These are phyloP conservation scores for Scytalidium sp. DNA, from an alignment of 2,329 filamentous ascomycete genomes.

Conservation along the genomic window DNA sequence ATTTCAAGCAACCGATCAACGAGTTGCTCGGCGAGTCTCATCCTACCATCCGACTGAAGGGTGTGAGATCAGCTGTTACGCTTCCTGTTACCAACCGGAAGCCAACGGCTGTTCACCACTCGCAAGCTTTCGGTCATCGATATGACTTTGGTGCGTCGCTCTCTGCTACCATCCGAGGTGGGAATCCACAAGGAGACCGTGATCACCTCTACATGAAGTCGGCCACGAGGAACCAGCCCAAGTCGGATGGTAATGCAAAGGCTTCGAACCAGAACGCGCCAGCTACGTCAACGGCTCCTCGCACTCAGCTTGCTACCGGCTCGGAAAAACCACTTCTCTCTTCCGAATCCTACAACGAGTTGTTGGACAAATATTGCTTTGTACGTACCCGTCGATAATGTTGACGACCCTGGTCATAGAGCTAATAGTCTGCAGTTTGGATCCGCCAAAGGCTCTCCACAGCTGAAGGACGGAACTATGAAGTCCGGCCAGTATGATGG, in stretches of 20 bases:
- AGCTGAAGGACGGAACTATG: slow-evolving; percentile 46
- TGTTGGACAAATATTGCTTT: slow-evolving; percentile 99
- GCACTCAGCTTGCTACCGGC: slow-evolving; percentile 49
- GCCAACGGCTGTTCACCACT: slow-evolving; percentile 50
- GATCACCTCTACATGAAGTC: slow-evolving; percentile 49
- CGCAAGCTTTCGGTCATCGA: slow-evolving; percentile 81
- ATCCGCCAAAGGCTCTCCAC: slow-evolving; percentile 53
- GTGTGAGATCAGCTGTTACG: slow-evolving; percentile 57
- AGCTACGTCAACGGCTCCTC: slow-evolving; percentile 27
- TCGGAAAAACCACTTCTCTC: slow-evolving; percentile 68
- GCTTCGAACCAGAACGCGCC: slow-evolving; percentile 22
- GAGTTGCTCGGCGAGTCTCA: slow-evolving; percentile 61
- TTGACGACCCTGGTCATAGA: slow-evolving; percentile 20
- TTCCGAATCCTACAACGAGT: slow-evolving; percentile 90
- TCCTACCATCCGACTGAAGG: slow-evolving; percentile 65
- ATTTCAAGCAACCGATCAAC: slow-evolving; percentile 57
- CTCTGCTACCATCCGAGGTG: slow-evolving; percentile 73
- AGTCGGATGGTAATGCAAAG: slow-evolving; percentile 16
- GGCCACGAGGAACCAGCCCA: slow-evolving; percentile 13
- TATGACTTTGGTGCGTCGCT: slow-evolving; percentile 97
- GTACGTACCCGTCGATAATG: slow-evolving; percentile 66
- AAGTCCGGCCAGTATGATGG: slow-evolving; percentile 41
- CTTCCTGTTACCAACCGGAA: slow-evolving; percentile 39
- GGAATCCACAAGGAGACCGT: slow-evolving; percentile 57
- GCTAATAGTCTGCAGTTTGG: slow-evolving; percentile 56